These are phyloP conservation scores for Penicillium paneum DNA, from an alignment of 2,329 filamentous ascomycete species.

Conservation along the genomic window DNA sequence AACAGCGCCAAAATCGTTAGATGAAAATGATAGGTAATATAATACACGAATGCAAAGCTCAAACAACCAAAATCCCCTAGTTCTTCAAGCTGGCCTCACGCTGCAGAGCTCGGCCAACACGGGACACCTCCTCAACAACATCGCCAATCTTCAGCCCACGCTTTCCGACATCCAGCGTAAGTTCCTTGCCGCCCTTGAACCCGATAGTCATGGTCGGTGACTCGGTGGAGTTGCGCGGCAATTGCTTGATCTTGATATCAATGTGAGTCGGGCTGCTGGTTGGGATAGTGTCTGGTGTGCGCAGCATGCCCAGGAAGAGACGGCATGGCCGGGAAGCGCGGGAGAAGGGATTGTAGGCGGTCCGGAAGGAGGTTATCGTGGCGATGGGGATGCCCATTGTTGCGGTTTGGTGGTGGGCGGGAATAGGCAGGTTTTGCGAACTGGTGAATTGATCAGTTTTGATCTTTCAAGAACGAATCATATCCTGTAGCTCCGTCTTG, in stretches of 20 bases:
- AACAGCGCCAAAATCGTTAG: slow-evolving; percentile 6
- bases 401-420: slow-evolving; percentile 3
- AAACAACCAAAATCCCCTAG: slow-evolving; percentile 8
- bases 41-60: slow-evolving; percentile 14
- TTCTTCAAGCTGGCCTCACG: slow-evolving; percentile 75
- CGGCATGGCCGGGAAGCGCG: slow-evolving; percentile 75
- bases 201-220: slow-evolving; percentile 70
- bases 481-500: background rate
- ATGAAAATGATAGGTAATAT: slow-evolving; percentile 13
- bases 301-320: slow-evolving; percentile 81
- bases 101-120: slow-evolving; percentile 78
- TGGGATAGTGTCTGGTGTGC: slow-evolving; percentile 74
- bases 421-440: background rate
- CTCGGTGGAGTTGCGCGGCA: slow-evolving; percentile 67
- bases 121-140: slow-evolving; percentile 81
- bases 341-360: slow-evolving; percentile 91
- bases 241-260: slow-evolving; percentile 71
- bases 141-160: slow-evolving; percentile 78
- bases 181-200: slow-evolving; percentile 94
- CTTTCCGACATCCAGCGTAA: slow-evolving; percentile 76
- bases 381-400: slow-evolving; percentile 40
- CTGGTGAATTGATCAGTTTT: background rate
- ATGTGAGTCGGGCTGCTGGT: slow-evolving; percentile 72
- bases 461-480: background rate
- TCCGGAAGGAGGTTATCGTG: slow-evolving; percentile 68